These are phyloP conservation scores for Cryptomeria japonica DNA, from an alignment of 75 land plant genomes.

Conservation along the genomic window DNA sequence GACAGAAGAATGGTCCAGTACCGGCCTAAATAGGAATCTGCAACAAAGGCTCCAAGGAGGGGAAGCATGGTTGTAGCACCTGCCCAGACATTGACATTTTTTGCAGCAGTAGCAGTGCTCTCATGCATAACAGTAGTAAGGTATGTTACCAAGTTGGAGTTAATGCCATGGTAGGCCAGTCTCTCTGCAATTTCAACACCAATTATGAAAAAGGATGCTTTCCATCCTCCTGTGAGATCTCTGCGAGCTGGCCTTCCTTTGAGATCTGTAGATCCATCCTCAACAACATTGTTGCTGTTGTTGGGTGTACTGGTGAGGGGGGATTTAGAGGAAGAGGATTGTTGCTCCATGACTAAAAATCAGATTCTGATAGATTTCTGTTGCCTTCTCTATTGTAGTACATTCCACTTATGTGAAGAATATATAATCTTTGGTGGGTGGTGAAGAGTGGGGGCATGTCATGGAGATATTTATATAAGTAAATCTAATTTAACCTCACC, in stretches of 20 bases:
- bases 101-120: slow-evolving; percentile 38
- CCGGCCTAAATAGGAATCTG: slow-evolving; percentile 51
- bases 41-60: slow-evolving; percentile 53
- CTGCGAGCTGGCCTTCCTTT: slow-evolving; percentile 29
- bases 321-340: not conserved
- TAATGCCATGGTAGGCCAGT: slow-evolving; percentile 53
- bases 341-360: not conserved
- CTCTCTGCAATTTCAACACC: slow-evolving; percentile 51
- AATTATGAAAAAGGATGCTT: slow-evolving; percentile 6
- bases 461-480: no score
- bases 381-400: not conserved
- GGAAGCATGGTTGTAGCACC: slow-evolving; percentile 55
- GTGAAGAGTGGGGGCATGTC: no score
- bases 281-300: slow-evolving; percentile 8
- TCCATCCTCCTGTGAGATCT: slow-evolving; percentile 17
- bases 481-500: no score
- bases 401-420: not conserved
- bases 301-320: not conserved
- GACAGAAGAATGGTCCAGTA: slow-evolving; percentile 53
- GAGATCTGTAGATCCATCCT: slow-evolving; percentile 28
- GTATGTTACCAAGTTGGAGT: slow-evolving; percentile 41
- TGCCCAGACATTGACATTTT: slow-evolving; percentile 45
- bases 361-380: not conserved
- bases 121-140: slow-evolving; percentile 26
- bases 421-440: no score